Evolutionary conservation across 208 protist species (phyloP).

Genomic region (Leptomonas pyrrhocoris): DNA sequence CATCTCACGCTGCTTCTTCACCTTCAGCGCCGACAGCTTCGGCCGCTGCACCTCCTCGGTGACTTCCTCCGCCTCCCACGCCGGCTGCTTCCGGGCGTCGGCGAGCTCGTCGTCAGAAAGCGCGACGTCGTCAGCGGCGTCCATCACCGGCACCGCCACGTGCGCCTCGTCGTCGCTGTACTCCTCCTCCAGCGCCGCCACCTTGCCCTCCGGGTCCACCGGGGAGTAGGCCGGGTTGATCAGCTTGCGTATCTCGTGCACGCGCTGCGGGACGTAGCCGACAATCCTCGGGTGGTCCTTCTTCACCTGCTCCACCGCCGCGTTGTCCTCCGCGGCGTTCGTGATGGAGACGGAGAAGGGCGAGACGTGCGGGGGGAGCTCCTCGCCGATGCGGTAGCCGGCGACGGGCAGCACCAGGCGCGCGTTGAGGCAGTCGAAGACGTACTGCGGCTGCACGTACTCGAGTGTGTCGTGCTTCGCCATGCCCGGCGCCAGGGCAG

Average conservation of each 20-base stretch:
- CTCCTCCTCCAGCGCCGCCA: slow-evolving; percentile 55
- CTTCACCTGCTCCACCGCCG: slow-evolving; percentile 79
- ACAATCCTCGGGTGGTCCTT: slow-evolving; percentile 81
- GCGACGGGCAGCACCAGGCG: slow-evolving; percentile 79
- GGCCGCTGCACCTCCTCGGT: slow-evolving; percentile 77
- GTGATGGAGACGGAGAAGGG: slow-evolving; percentile 91
- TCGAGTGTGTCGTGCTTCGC: slow-evolving; percentile 64
- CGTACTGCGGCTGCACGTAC: slow-evolving; percentile 97
- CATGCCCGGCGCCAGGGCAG: slow-evolving; percentile 65
- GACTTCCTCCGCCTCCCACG: slow-evolving; percentile 85
- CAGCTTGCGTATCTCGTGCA: slow-evolving; percentile 85
- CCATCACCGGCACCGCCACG: slow-evolving; percentile 61
- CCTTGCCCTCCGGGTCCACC: slow-evolving; percentile 79
- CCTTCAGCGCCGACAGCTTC: slow-evolving; percentile 86
- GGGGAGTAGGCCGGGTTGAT: slow-evolving; percentile 77
- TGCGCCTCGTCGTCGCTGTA: slow-evolving; percentile 74
- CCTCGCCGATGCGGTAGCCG: slow-evolving; percentile 88
- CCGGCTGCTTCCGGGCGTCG: slow-evolving; percentile 51
- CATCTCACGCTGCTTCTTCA: slow-evolving; percentile 87
- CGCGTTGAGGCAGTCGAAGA: slow-evolving; percentile 97
- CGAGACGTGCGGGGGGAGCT: slow-evolving; percentile 92
- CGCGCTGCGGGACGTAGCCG: slow-evolving; percentile 84
- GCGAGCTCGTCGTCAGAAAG: slow-evolving; percentile 84
- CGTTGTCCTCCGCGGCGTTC: slow-evolving; percentile 78
- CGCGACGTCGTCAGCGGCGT: slow-evolving; percentile 82